Evolutionary conservation across 768 basidiomycete genomes (phyloP).

Genomic region (Auricularia sp.): DNA sequence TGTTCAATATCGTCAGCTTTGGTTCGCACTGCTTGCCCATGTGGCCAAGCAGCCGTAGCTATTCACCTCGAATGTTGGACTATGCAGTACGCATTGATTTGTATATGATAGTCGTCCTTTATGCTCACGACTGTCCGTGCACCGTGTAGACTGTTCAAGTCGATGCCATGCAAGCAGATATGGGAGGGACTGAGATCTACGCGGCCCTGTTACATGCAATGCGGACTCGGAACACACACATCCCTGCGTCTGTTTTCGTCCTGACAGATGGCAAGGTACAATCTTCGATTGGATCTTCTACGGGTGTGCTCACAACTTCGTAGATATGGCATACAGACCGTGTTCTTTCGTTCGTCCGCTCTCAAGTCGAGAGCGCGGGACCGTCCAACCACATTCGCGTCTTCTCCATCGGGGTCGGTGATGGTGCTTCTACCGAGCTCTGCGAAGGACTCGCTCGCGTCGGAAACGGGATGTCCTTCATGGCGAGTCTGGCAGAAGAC

Average conservation of each 20-base stretch:
- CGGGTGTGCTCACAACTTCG: neutral
- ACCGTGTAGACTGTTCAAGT: neutral
- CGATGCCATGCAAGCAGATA: constrained; percentile 3
- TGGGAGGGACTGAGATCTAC: constrained; percentile 12
- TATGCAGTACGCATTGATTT: neutral
- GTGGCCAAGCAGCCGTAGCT: constrained; percentile 1
- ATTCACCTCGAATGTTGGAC: neutral
- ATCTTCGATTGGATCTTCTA: neutral
- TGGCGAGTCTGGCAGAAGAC: constrained; percentile 35
- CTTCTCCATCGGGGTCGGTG: constrained; percentile 10
- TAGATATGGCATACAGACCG: neutral
- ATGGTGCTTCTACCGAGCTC: constrained; percentile 15
- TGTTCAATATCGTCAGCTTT: constrained; percentile 9
- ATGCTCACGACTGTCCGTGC: neutral
- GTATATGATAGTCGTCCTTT: neutral
- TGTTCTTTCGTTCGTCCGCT: neutral
- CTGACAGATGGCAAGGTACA: constrained; percentile 9
- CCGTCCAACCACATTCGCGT: constrained; percentile 7
- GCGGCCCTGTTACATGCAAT: constrained; percentile 4
- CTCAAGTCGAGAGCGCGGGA: neutral
- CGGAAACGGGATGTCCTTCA: constrained; percentile 43
- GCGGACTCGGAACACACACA: neutral
- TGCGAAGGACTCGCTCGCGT: constrained; percentile 44
- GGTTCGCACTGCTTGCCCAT: neutral
- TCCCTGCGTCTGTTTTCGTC: constrained; percentile 9